A percentile compares a stretch with the other conserved stretches of the same genome.
Evolutionary conservation across 768 basidiomycete species (phyloP).

Genomic region (Paxillus involutus): DNA sequence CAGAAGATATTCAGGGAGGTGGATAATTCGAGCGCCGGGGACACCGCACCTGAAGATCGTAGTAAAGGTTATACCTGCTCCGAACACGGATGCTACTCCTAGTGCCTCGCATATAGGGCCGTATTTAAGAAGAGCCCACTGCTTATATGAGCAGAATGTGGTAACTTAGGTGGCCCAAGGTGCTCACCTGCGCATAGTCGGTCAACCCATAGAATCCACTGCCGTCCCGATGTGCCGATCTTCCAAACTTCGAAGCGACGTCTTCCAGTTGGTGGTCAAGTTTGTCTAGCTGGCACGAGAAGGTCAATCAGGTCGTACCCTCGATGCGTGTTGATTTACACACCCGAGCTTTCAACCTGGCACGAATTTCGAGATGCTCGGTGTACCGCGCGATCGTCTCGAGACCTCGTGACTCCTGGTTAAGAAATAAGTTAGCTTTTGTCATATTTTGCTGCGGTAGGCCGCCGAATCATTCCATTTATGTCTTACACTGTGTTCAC

Average conservation of each 20-base stretch:
- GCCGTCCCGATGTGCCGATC: background rate
- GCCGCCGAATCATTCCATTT: background rate
- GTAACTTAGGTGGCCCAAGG: background rate
- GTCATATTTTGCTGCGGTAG: background rate
- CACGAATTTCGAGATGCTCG: background rate
- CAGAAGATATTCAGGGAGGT: background rate
- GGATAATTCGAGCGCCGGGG: background rate
- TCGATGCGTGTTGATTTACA: background rate
- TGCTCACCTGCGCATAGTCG: background rate
- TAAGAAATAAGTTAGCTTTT: background rate
- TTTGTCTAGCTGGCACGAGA: background rate
- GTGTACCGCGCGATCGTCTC: background rate
- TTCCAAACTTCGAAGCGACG: background rate
- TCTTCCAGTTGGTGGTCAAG: background rate
- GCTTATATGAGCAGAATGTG: background rate
- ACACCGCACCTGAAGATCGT: slow-evolving; percentile 21
- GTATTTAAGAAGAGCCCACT: background rate
- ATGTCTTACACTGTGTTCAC: background rate
- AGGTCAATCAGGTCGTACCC: background rate
- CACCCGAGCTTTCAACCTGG: background rate
- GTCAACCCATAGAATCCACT: background rate
- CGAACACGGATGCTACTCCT: slow-evolving; percentile 1
- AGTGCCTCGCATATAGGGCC: background rate
- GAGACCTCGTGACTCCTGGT: background rate
- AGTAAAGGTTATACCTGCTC: slow-evolving; percentile 25